Conservation (phyloP, 192 early-diverging fungal genomes). For the Kickxella alabastrina region DNA sequence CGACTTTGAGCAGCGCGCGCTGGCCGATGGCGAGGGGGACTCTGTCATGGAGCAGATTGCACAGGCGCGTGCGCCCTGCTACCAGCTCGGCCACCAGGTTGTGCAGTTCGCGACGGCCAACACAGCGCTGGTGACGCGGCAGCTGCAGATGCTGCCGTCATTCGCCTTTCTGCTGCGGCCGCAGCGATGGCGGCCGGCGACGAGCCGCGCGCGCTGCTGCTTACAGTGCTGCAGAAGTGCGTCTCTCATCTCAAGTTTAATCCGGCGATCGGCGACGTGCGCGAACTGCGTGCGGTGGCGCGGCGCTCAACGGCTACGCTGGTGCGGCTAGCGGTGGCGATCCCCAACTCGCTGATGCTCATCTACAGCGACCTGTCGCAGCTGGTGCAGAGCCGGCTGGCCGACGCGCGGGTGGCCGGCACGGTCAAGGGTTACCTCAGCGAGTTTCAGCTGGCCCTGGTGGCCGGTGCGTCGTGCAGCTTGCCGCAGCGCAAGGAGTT, state of each 20-base stretch:
- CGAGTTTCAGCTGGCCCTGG: conserved; percentile 42
- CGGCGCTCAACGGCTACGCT: conserved; percentile 37
- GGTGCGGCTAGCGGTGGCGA: conserved; percentile 26
- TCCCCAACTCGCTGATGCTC: conserved; percentile 47
- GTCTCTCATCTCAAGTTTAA: conserved; percentile 1
- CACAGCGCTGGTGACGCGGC: conserved; percentile 7
- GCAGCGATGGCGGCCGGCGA: conserved; percentile 4
- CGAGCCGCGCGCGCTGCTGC: conserved; percentile 24
- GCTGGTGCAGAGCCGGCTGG: conserved; percentile 23
- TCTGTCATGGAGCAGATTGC: background rate
- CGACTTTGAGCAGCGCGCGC: conserved; percentile 40
- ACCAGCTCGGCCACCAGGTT: conserved; percentile 21
- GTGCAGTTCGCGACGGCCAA: conserved; percentile 1
- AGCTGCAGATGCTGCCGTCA: conserved; percentile 40
- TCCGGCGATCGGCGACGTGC: background rate
- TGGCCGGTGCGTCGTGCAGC: conserved; percentile 26
- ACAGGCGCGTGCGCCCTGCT: conserved; percentile 21
- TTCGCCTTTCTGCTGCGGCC: conserved; percentile 42
- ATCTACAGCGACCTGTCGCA: conserved; percentile 30
- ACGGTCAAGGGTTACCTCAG: conserved; percentile 30
- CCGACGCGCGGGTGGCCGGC: conserved; percentile 11
- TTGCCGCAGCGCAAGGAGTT: conserved; percentile 28
- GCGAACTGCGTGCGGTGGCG: conserved; percentile 15
- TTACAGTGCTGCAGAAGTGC: conserved; percentile 34
- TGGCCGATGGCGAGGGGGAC: conserved; percentile 13